These are phyloP conservation scores for Discostella stelligeroides DNA, from an alignment of 108 stramenopile species.

Conservation along the genomic window DNA sequence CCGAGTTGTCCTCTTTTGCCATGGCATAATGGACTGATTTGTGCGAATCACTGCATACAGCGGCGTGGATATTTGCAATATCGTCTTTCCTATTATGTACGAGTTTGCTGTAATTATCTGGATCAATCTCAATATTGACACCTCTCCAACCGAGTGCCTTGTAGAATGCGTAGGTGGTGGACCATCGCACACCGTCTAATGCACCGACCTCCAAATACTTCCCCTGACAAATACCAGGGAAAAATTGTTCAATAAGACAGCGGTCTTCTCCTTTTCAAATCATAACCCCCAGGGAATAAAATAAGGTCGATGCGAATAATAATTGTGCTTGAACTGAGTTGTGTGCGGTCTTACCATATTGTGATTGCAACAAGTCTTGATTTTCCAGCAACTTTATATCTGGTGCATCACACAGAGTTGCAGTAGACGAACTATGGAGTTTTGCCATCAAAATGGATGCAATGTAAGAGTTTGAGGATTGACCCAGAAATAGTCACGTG, in stretches of 20 bases:
- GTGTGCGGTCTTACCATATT: constrained; percentile 2
- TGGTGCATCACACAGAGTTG: constrained; percentile 1
- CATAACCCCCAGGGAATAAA: not conserved
- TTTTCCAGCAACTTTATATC: constrained; percentile 1
- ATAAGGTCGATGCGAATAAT: not conserved
- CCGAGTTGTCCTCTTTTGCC: constrained; percentile 10
- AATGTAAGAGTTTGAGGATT: too few species aligned
- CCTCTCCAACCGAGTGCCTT: constrained; percentile 35
- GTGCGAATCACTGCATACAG: constrained; percentile 37
- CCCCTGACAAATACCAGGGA: constrained; percentile 41
- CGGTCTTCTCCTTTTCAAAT: constrained; percentile 17
- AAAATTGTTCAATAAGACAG: constrained; percentile 41
- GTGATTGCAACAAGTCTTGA: constrained; percentile 3
- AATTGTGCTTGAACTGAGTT: not conserved
- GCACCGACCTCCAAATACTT: constrained; percentile 45
- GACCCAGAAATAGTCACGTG: too few species aligned
- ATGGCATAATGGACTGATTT: constrained; percentile 33
- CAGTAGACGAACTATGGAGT: constrained; percentile 13
- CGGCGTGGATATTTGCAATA: constrained; percentile 42
- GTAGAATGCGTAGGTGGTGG: constrained; percentile 37
- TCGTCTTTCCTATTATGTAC: constrained; percentile 30
- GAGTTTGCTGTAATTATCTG: constrained; percentile 32
- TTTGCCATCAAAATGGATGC: too few species aligned
- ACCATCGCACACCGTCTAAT: constrained; percentile 25
- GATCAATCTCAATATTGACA: constrained; percentile 41